phyloP scores from a whole-genome alignment of 257 asterid genomes.

The Plantago major region DNA sequence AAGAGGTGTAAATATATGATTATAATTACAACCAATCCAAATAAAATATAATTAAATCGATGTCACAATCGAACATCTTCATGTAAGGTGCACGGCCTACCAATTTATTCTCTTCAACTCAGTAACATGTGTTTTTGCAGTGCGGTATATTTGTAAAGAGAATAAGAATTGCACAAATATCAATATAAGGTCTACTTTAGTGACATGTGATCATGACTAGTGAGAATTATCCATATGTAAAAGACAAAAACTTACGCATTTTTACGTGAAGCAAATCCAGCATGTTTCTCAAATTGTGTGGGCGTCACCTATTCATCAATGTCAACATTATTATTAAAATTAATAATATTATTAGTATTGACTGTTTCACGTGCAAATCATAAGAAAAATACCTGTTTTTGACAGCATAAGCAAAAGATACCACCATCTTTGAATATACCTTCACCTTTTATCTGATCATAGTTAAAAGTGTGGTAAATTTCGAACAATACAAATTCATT shows the following conservation, averaged over 20 bases:
- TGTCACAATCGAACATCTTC: too few relatives aligned
- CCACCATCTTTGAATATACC: too few relatives aligned
- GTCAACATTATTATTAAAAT: not conserved
- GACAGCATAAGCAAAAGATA: constrained; percentile 69
- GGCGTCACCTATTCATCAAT: constrained; percentile 75
- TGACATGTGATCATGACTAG: too few relatives aligned
- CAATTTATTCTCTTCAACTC: not conserved
- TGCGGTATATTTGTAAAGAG: too few relatives aligned
- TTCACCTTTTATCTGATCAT: constrained; percentile 60
- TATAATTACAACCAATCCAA: constrained; percentile 56
- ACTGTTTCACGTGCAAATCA: not conserved
- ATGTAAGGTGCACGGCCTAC: not conserved
- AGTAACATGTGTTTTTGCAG: too few relatives aligned
- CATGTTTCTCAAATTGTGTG: constrained; percentile 87
- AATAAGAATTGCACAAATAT: too few relatives aligned
- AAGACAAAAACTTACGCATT: constrained; percentile 90
- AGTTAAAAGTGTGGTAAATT: constrained; percentile 14
- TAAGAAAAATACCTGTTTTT: constrained; percentile 47
- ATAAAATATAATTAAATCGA: not conserved
- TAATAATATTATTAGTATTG: not conserved
- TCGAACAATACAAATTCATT: not conserved
- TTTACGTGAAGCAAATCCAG: constrained; percentile 80
- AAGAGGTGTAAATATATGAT: constrained; percentile 64
- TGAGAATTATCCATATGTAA: too few relatives aligned
- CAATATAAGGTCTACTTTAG: not conserved